Evolutionary conservation across 257 asterid species (phyloP).

Genomic region (Rehmannia glutinosa): DNA sequence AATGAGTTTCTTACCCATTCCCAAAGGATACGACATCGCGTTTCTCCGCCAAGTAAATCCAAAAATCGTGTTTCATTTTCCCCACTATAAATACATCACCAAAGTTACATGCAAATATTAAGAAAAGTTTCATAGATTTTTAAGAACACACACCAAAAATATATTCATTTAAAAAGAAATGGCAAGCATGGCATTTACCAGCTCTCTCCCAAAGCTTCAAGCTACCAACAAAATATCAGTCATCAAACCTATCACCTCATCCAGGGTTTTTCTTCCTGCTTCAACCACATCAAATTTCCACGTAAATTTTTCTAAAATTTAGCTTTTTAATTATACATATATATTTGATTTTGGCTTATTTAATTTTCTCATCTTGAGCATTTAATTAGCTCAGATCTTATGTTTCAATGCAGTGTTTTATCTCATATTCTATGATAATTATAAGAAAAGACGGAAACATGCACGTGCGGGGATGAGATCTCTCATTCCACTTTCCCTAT

Average conservation of each 20-base stretch:
- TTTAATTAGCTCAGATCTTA: no score
- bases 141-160: background rate
- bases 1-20: background rate
- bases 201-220: conserved; percentile 38
- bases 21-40: conserved; percentile 24
- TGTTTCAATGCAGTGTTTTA: no score
- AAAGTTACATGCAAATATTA: background rate
- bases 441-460: no score
- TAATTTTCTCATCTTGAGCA: no score
- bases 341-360: background rate
- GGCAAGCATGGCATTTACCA: conserved; percentile 43
- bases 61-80: background rate
- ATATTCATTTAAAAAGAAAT: background rate
- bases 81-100: conserved; percentile 21
- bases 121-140: background rate
- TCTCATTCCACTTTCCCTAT: no score
- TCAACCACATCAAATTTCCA: conserved; percentile 28
- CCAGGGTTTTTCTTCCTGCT: conserved; percentile 22
- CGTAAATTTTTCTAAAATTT: conserved; percentile 21
- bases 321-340: background rate
- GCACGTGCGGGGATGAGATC: no score
- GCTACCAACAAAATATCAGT: conserved; percentile 16
- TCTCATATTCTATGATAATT: no score
- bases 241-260: conserved; percentile 13
- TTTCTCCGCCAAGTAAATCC: conserved; percentile 4